phyloP scores from a whole-genome alignment of 2,329 filamentous ascomycete species.

The Cladophialophora yegresii region DNA sequence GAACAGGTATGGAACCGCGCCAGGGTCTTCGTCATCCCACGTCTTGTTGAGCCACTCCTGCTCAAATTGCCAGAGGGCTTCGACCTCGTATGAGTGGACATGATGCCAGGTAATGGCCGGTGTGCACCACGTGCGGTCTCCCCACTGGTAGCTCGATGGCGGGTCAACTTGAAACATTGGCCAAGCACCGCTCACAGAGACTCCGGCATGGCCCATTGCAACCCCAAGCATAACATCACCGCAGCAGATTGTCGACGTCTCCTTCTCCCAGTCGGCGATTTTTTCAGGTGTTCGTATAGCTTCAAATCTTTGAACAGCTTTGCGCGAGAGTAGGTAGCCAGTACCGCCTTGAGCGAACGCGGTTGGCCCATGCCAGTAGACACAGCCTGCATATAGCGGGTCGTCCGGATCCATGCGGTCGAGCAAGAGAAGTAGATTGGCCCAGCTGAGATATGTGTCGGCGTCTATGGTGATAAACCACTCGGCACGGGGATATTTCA shows the following conservation, averaged over 20 bases:
- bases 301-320: slow-evolving; percentile 28
- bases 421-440: slow-evolving; percentile 28
- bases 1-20: slow-evolving; percentile 27
- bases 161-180: slow-evolving; percentile 34
- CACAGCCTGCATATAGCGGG: slow-evolving; percentile 28
- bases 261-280: slow-evolving; percentile 31
- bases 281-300: slow-evolving; percentile 21
- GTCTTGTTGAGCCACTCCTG: slow-evolving; percentile 32
- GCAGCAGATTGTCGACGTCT: slow-evolving; percentile 32
- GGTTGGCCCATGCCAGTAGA: slow-evolving; percentile 30
- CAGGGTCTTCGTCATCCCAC: slow-evolving; percentile 22
- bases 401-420: slow-evolving; percentile 27
- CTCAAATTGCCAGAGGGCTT: slow-evolving; percentile 33
- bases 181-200: slow-evolving; percentile 29
- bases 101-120: slow-evolving; percentile 34
- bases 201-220: slow-evolving; percentile 28
- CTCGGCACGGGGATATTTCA: slow-evolving; percentile 54
- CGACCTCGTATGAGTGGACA: slow-evolving; percentile 26
- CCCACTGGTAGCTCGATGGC: slow-evolving; percentile 23
- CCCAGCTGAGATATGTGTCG: slow-evolving; percentile 32
- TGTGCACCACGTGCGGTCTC: slow-evolving; percentile 23
- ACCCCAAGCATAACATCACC: slow-evolving; percentile 33
- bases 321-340: slow-evolving; percentile 28
- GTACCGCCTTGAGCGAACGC: slow-evolving; percentile 30
- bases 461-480: slow-evolving; percentile 58